phyloP scores from a whole-genome alignment of 176 grass and related monocot species.

The Aegilops longissima region DNA sequence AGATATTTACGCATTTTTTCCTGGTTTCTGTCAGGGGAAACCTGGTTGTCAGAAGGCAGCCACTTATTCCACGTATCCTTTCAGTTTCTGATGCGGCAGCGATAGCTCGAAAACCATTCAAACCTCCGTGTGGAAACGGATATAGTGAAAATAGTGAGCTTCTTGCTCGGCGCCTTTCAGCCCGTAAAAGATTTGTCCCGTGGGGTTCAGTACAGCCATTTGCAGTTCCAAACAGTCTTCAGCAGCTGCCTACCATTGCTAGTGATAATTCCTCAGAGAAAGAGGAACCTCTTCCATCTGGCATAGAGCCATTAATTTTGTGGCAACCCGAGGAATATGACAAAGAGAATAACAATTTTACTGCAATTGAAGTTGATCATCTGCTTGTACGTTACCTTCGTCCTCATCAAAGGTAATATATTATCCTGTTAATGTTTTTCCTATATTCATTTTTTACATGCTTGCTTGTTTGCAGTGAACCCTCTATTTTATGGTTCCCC shows the following conservation, averaged over 20 bases:
- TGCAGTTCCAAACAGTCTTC: conserved; percentile 49
- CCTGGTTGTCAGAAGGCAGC: conserved; percentile 74
- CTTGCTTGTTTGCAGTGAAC: neutral
- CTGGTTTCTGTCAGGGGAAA: conserved; percentile 66
- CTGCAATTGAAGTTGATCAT: conserved; percentile 72
- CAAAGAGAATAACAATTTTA: conserved; percentile 55
- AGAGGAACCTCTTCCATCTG: conserved; percentile 73
- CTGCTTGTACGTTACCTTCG: conserved; percentile 82
- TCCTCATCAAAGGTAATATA: conserved; percentile 85
- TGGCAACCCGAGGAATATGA: conserved; percentile 67
- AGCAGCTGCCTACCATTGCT: conserved; percentile 27
- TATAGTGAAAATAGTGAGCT: conserved; percentile 70
- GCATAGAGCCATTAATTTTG: conserved; percentile 87
- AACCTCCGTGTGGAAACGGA: conserved; percentile 69
- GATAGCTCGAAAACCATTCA: conserved; percentile 88
- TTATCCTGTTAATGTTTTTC: conserved; percentile 14
- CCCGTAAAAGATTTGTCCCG: conserved; percentile 82
- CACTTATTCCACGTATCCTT: conserved; percentile 92
- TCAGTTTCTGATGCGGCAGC: conserved; percentile 84
- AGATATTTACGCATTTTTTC: conserved; percentile 30
- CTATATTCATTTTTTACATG: conserved; percentile 19
- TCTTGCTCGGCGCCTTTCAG: conserved; percentile 76
- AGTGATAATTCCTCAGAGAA: conserved; percentile 55
- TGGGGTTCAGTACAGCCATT: conserved; percentile 71
- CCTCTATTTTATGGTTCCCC: neutral